Evolutionary conservation across 2,329 filamentous ascomycete species (phyloP).

Genomic region (Hypoxylon sp.): DNA sequence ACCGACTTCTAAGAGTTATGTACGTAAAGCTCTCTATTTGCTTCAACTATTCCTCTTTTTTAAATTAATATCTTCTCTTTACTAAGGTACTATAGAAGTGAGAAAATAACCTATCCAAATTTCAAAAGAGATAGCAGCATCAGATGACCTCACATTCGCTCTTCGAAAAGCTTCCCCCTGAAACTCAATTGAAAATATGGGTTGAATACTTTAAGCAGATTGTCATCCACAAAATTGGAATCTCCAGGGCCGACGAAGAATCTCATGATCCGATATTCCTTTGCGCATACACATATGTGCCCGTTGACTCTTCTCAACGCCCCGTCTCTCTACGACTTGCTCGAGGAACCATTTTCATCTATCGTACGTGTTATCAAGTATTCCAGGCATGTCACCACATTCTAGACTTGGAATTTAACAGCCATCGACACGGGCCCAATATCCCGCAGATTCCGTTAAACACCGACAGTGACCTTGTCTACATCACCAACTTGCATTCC

Average conservation of each 20-base stretch:
- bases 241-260: neutral
- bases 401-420: neutral
- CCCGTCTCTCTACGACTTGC: neutral
- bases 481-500: neutral
- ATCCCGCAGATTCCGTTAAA: neutral
- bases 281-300: neutral
- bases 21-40: too few relatives aligned
- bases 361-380: neutral
- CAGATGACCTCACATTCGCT: neutral
- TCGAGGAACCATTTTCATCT: neutral
- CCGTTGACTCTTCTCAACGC: neutral
- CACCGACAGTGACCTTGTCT: neutral
- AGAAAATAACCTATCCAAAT: too few relatives aligned
- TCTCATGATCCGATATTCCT: neutral
- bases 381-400: neutral
- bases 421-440: neutral
- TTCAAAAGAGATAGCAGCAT: too few relatives aligned
- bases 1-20: too few relatives aligned
- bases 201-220: neutral
- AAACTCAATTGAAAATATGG: neutral
- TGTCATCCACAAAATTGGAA: neutral
- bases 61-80: too few relatives aligned
- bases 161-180: neutral
- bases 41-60: too few relatives aligned
- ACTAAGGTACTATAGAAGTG: too few relatives aligned